Conservation (phyloP, 192 early-diverging fungal genomes). For the Cladochytrium replicatum region DNA sequence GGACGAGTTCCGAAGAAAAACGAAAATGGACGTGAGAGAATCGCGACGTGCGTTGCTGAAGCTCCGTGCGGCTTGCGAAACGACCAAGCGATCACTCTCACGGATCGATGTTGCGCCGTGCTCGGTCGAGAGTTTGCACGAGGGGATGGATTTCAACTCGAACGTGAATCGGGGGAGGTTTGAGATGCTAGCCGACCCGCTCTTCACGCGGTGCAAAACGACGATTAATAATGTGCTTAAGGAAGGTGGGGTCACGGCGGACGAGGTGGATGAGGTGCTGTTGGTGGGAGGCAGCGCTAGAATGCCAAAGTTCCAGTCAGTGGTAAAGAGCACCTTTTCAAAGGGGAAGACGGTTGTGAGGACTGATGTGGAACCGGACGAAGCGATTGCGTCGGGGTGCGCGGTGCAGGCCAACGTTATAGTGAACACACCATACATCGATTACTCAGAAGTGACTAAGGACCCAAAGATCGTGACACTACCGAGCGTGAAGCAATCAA, state of each 20-base stretch:
- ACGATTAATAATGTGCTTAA: constrained; percentile 56
- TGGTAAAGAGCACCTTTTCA: constrained; percentile 62
- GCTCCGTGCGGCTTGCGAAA: constrained; percentile 73
- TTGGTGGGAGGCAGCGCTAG: constrained; percentile 80
- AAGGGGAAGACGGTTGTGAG: constrained; percentile 54
- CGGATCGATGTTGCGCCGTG: constrained; percentile 74
- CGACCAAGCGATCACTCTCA: constrained; percentile 85
- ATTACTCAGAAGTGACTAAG: constrained; percentile 33
- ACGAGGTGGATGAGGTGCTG: constrained; percentile 81
- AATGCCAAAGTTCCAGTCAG: constrained; percentile 76
- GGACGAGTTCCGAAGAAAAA: constrained; percentile 81
- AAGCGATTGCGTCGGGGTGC: constrained; percentile 83
- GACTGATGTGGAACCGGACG: constrained; percentile 83
- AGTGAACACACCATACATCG: constrained; percentile 35
- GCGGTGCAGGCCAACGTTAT: constrained; percentile 78
- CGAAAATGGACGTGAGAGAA: constrained; percentile 63
- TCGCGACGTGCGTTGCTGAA: constrained; percentile 75
- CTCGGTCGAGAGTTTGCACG: constrained; percentile 82
- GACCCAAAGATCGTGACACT: constrained; percentile 52
- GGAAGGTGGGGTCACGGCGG: constrained; percentile 53
- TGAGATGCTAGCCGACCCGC: constrained; percentile 71
- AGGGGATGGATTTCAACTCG: constrained; percentile 83
- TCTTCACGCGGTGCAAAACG: constrained; percentile 61
- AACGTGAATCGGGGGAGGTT: constrained; percentile 79
- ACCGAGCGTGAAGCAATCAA: constrained; percentile 56